A percentile compares a stretch with the other conserved stretches of the same genome.
Evolutionary conservation across 1,139 yeast genomes (phyloP).

Genomic region (Starmera stellimalicola): DNA sequence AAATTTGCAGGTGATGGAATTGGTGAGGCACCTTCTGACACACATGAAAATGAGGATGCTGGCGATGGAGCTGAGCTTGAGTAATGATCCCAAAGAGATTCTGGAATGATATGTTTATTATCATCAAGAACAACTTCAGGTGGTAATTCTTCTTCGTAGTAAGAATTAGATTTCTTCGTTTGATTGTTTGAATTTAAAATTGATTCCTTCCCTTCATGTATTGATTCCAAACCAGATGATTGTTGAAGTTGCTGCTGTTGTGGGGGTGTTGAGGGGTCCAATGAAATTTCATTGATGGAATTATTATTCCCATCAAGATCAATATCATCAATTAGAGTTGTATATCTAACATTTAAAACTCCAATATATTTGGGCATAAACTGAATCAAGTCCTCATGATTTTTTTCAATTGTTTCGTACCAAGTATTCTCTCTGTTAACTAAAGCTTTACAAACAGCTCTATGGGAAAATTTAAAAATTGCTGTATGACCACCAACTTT

Average conservation of each 20-base stretch:
- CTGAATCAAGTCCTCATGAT: conserved; percentile 64
- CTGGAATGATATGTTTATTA: conserved; percentile 82
- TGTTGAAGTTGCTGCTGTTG: too few species aligned
- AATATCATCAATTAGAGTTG: conserved; percentile 14
- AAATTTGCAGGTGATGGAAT: conserved; percentile 6
- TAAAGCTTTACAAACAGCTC: conserved; percentile 93
- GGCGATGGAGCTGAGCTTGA: conserved; percentile 47
- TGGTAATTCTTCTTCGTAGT: conserved; percentile 28
- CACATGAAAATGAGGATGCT: conserved; percentile 21
- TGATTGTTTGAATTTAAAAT: conserved; percentile 2
- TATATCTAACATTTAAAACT: conserved; percentile 79
- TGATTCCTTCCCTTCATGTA: conserved; percentile 9
- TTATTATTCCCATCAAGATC: conserved; percentile 4
- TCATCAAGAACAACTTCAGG: conserved; percentile 86
- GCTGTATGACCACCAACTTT: conserved; percentile 99
- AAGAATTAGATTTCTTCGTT: conserved; percentile 11
- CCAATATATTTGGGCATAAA: conserved; percentile 95
- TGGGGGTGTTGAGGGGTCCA: conserved; percentile 12
- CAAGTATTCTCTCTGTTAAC: conserved; percentile 83
- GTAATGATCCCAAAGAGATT: conserved; percentile 57
- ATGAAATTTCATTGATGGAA: conserved; percentile 8
- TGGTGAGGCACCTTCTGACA: conserved; percentile 13
- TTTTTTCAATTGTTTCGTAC: conserved; percentile 79
- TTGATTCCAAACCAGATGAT: conserved; percentile 7
- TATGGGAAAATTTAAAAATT: conserved; percentile 78